Conservation (phyloP, 176 grass and related monocot species). For the Eleusine coracana region DNA sequence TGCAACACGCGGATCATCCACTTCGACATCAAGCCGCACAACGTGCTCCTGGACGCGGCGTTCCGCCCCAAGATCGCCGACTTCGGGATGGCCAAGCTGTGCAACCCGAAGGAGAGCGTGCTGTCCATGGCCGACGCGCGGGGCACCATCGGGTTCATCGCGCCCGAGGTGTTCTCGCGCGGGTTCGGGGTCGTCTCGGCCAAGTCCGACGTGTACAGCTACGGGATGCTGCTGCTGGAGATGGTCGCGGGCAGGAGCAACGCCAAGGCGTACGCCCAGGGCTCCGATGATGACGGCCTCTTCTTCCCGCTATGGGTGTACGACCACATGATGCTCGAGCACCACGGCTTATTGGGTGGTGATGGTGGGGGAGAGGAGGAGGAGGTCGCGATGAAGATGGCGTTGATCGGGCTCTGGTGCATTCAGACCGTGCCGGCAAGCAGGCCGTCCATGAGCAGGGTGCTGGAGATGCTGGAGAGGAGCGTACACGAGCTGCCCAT, state of each 20-base stretch:
- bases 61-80: slow-evolving; percentile 66
- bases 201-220: slow-evolving; percentile 73
- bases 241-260: slow-evolving; percentile 47
- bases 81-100: slow-evolving; percentile 73
- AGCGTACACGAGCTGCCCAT: slow-evolving; percentile 46
- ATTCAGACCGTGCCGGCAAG: slow-evolving; percentile 56
- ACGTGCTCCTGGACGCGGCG: slow-evolving; percentile 53
- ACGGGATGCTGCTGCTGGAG: slow-evolving; percentile 60
- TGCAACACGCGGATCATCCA: slow-evolving; percentile 72
- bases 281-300: slow-evolving; percentile 11
- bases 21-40: slow-evolving; percentile 83
- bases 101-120: slow-evolving; percentile 45
- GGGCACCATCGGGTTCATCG: slow-evolving; percentile 81
- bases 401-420: slow-evolving; percentile 69
- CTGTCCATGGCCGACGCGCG: slow-evolving; percentile 59
- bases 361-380: background rate
- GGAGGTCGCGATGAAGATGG: slow-evolving; percentile 61
- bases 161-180: slow-evolving; percentile 70
- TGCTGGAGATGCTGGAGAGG: slow-evolving; percentile 76
- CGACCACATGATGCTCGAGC: slow-evolving; percentile 48
- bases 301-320: slow-evolving; percentile 82
- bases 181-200: slow-evolving; percentile 53
- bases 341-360: background rate
- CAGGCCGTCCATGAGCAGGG: slow-evolving; percentile 73
- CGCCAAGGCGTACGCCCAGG: slow-evolving; percentile 22